Evolutionary conservation across 2,329 filamentous ascomycete genomes (phyloP).

Genomic region (Diaporthe sp.): DNA sequence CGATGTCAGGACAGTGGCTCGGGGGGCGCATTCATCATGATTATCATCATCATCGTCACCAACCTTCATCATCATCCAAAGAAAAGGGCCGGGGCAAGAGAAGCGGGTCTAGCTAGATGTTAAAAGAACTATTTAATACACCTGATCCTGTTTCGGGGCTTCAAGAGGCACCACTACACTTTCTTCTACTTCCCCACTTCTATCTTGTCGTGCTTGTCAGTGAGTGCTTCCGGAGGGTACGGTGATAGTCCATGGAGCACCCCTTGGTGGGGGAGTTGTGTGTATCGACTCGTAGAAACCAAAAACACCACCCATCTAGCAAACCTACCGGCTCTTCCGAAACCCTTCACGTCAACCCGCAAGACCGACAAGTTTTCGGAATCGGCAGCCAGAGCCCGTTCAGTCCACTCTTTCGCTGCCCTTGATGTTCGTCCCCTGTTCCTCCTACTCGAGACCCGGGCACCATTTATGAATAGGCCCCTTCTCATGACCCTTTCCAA

Average conservation of each 20-base stretch:
- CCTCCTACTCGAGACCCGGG: too few relatives aligned
- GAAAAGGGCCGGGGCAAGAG: not conserved
- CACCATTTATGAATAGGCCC: not conserved
- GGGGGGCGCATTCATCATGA: not conserved
- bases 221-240: not conserved
- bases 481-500: not conserved
- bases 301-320: too few relatives aligned
- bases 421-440: too few relatives aligned
- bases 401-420: not conserved
- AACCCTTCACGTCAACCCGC: not conserved
- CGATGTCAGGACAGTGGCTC: not conserved
- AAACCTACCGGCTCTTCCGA: too few relatives aligned
- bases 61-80: not conserved
- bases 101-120: slow-evolving; percentile 29
- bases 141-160: not conserved
- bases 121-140: slow-evolving; percentile 11
- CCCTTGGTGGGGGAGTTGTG: too few relatives aligned
- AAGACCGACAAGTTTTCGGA: not conserved
- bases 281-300: not conserved
- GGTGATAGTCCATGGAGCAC: not conserved
- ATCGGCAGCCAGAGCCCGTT: too few relatives aligned
- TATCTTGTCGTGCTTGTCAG: not conserved
- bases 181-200: too few relatives aligned
- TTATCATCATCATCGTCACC: not conserved
- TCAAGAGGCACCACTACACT: not conserved